Conservation (phyloP, 768 basidiomycete species). For the Termitomyces sp. region DNA sequence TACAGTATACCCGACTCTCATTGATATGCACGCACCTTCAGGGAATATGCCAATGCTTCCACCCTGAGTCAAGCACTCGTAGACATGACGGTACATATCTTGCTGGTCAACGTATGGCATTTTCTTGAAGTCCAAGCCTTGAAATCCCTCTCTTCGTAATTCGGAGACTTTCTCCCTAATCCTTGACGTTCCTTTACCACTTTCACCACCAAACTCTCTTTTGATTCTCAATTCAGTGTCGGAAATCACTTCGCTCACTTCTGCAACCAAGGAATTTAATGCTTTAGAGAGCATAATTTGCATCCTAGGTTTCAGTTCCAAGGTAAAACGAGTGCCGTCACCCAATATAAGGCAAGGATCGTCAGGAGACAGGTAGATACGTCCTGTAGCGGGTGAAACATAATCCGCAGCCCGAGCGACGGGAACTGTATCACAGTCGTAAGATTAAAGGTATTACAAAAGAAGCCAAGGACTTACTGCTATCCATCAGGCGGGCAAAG, state of each 20-base stretch:
- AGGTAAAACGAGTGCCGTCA: constrained; percentile 69
- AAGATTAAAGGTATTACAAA: neutral
- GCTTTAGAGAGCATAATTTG: constrained; percentile 86
- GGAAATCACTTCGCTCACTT: constrained; percentile 84
- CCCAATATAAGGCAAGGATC: constrained; percentile 84
- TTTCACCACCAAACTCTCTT: constrained; percentile 81
- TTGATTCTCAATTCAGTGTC: constrained; percentile 83
- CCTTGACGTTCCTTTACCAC: constrained; percentile 62
- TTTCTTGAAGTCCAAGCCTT: constrained; percentile 73
- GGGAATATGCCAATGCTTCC: constrained; percentile 97
- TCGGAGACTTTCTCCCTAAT: constrained; percentile 67
- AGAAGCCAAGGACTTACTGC: constrained; percentile 50
- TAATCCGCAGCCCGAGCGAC: constrained; percentile 89
- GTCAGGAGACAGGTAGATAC: constrained; percentile 59
- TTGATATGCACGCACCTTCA: constrained; percentile 57
- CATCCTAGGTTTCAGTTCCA: constrained; percentile 70
- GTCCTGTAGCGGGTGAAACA: constrained; percentile 70
- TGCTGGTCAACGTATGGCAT: constrained; percentile 91
- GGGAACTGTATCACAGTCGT: constrained; percentile 55
- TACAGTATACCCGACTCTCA: neutral
- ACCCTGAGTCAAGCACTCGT: constrained; percentile 76
- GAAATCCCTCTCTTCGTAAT: constrained; percentile 42
- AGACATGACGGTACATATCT: constrained; percentile 92
- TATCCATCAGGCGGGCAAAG: constrained; percentile 78
- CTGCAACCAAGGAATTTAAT: constrained; percentile 69